phyloP scores from a whole-genome alignment of 306 rosid species.

The Fagus crenata region DNA sequence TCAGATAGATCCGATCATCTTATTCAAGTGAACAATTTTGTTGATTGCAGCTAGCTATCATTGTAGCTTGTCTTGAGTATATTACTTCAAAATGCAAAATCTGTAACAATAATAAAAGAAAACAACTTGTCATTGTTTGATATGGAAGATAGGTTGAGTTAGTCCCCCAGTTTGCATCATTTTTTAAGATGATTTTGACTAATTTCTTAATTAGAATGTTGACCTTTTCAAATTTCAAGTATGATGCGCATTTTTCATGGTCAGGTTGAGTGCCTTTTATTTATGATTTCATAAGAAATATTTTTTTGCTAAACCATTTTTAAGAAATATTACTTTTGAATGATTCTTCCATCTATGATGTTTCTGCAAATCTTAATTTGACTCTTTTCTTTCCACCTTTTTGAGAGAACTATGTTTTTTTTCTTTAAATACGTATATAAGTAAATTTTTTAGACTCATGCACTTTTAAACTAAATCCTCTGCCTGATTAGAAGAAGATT shows the following conservation, averaged over 20 bases:
- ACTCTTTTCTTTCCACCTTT: background rate
- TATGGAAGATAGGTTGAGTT: constrained; percentile 24
- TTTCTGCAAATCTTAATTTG: constrained; percentile 12
- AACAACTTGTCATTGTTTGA: constrained; percentile 20
- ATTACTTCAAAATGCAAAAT: background rate
- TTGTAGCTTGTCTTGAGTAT: background rate
- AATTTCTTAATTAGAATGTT: constrained; percentile 30
- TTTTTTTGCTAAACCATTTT: background rate
- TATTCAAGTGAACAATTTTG: background rate
- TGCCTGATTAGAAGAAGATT: constrained; percentile 22
- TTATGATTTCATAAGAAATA: constrained; percentile 28
- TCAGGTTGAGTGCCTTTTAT: constrained; percentile 28
- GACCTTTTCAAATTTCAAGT: constrained; percentile 40
- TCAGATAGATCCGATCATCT: background rate
- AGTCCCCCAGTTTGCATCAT: constrained; percentile 22
- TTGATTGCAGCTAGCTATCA: background rate
- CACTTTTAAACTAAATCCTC: constrained; percentile 24
- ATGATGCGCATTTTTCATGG: constrained; percentile 27
- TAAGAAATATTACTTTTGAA: constrained; percentile 2
- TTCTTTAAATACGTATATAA: constrained; percentile 2
- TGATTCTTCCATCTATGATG: constrained; percentile 33
- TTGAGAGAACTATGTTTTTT: constrained; percentile 30
- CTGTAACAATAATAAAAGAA: constrained; percentile 16
- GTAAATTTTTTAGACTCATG: constrained; percentile 23
- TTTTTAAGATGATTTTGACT: constrained; percentile 28